These are phyloP conservation scores for Leishmania turanica DNA, from an alignment of 208 protist genomes.

Conservation along the genomic window DNA sequence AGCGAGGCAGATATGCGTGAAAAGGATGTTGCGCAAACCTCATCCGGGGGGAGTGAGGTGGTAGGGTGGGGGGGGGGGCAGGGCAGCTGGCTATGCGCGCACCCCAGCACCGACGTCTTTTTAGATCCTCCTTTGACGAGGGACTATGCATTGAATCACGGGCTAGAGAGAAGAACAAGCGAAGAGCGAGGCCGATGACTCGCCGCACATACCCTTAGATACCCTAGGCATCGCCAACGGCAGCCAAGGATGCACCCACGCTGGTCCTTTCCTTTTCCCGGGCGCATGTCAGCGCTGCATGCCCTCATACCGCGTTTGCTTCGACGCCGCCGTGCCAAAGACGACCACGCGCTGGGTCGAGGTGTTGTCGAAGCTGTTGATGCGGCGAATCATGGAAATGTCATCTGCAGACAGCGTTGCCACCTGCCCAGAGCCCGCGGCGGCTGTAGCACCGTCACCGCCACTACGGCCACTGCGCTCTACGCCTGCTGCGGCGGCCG, in stretches of 20 bases:
- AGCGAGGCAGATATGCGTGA: neutral
- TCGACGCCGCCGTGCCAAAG: constrained; percentile 46
- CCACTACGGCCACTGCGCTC: neutral
- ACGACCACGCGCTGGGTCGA: constrained; percentile 76
- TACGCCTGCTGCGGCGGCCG: neutral
- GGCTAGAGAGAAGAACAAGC: neutral
- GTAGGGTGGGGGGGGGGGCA: neutral
- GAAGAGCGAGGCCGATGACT: neutral
- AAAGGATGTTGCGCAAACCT: neutral
- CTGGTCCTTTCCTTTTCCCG: neutral
- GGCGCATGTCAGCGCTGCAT: neutral
- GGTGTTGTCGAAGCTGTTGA: constrained; percentile 85
- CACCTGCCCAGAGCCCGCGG: constrained; percentile 26
- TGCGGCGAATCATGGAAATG: constrained; percentile 80
- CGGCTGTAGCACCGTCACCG: neutral
- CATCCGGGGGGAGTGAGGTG: neutral
- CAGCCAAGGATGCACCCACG: neutral
- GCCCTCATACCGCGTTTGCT: constrained; percentile 16
- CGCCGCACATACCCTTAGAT: neutral
- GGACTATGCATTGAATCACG: neutral
- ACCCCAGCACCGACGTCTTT: neutral
- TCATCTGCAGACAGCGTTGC: constrained; percentile 59
- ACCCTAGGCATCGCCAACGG: neutral
- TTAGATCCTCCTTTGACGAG: neutral
- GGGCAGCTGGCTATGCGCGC: neutral